Evolutionary conservation across 2,329 filamentous ascomycete species (phyloP), one percentile per base, ranked within the genome.

Genomic region (Beauveria caledonica): DNA sequence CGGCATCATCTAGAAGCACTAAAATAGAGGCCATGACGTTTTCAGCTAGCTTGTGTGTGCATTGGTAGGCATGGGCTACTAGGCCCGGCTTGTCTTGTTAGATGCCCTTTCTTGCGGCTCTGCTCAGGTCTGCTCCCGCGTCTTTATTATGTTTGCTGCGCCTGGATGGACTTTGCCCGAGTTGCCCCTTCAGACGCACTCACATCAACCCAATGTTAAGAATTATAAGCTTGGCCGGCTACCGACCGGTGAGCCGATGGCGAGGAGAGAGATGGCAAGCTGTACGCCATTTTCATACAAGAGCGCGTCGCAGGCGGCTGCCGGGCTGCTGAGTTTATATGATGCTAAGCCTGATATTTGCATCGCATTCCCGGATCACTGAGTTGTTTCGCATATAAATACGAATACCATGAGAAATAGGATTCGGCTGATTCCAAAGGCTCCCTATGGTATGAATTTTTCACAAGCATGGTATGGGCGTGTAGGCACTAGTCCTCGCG

Each of bases 1-100:
- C 0, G 78, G 75, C 0, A 90, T 93, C 74, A 80, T 88, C 0
- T 78, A 74, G 51, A 74, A 75, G 19, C 75, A 70, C 19, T 66
- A 68, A 7, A 73, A 71, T 36, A 73, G 79, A 17, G 73, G 79
- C 4, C 77, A 87, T 21, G 89, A 90, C 61, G 82, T 90, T 0
- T 85, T 92, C 56, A 86, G 85, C 1, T 89, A 92, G 65, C 76
- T 94, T 0, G 77, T 94, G 10, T 89, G 87, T 63, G 80, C 85
- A 1, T 73, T 94, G 0, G 86, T 93, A 0, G 88, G 86, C 0
- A 77, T 94, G 63, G 90, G 89, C 0, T 95, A 94, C 65, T 90
- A 95, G 67, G 77, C 85, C 0, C 82, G 87, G 45, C 80, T 89
- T 42, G 84, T 86, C 60, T 76, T 87, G 0, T 75, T 89, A 21